These are phyloP conservation scores for Penstemon eatonii DNA, from an alignment of 257 asterid genomes.

Conservation along the genomic window DNA sequence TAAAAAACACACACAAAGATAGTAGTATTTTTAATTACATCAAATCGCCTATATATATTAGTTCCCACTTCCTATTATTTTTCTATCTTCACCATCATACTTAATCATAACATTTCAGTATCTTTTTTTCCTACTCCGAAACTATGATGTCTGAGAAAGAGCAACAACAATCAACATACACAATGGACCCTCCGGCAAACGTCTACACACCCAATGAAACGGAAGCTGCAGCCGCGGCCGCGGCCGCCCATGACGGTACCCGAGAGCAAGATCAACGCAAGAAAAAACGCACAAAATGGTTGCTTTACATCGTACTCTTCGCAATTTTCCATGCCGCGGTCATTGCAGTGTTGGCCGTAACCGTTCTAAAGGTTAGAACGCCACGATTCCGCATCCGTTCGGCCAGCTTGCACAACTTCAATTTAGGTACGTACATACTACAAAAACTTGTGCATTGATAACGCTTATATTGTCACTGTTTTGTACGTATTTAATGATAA, in stretches of 20 bases:
- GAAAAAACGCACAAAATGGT: constrained; percentile 38
- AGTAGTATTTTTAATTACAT: too few relatives aligned
- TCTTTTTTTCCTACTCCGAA: not conserved
- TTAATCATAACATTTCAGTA: not conserved
- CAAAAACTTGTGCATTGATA: too few relatives aligned
- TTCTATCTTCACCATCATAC: not conserved
- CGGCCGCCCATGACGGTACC: constrained; percentile 8
- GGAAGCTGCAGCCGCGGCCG: constrained; percentile 9
- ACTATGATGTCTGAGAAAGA: constrained; percentile 26
- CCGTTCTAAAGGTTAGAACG: constrained; percentile 37
- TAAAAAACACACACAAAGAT: not conserved
- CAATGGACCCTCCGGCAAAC: constrained; percentile 14
- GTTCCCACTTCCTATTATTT: not conserved
- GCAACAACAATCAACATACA: constrained; percentile 12
- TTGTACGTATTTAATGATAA: too few relatives aligned
- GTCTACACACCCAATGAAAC: constrained; percentile 26
- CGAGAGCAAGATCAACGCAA: constrained; percentile 18
- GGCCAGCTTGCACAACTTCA: not conserved
- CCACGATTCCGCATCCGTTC: not conserved
- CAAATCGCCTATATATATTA: constrained; percentile 10
- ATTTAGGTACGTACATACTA: not conserved
- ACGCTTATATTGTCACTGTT: too few relatives aligned
- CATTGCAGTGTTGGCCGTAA: constrained; percentile 31
- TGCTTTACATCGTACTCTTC: constrained; percentile 34
- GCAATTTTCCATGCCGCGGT: constrained; percentile 36